These are phyloP conservation scores for Periconia macrospinosa DNA, from an alignment of 2,329 filamentous ascomycete genomes.

Conservation along the genomic window DNA sequence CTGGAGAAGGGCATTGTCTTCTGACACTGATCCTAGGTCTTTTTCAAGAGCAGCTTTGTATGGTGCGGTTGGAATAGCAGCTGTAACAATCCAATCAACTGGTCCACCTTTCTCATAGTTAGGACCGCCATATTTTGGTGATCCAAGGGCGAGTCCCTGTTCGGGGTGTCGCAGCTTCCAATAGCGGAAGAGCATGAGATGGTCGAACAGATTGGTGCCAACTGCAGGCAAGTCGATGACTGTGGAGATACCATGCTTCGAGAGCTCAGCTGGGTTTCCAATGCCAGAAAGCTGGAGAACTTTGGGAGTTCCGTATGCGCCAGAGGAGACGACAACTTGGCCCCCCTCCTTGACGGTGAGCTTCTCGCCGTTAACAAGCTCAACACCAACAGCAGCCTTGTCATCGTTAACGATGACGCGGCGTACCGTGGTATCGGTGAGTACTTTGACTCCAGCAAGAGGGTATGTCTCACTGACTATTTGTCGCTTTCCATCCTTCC, in stretches of 20 bases:
- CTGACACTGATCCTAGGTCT: constrained; percentile 13
- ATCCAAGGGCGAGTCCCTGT: constrained; percentile 22
- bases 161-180: constrained; percentile 29
- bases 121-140: constrained; percentile 16
- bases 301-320: constrained; percentile 32
- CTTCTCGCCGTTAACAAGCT: constrained; percentile 13
- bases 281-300: constrained; percentile 36
- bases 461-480: constrained; percentile 16
- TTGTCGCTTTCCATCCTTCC: constrained; percentile 24
- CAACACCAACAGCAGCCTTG: constrained; percentile 18
- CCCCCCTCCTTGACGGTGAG: constrained; percentile 9
- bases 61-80: constrained; percentile 8
- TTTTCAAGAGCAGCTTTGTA: constrained; percentile 19
- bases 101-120: constrained; percentile 25
- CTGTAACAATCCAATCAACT: constrained; percentile 21
- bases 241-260: constrained; percentile 53
- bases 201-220: constrained; percentile 65
- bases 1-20: constrained; percentile 13
- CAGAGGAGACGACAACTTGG: constrained; percentile 34
- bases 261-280: constrained; percentile 48
- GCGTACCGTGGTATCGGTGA: constrained; percentile 14
- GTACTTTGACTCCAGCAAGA: constrained; percentile 15
- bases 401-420: constrained; percentile 10
- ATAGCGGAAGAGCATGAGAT: constrained; percentile 36
- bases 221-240: constrained; percentile 62